Percentiles rank a stretch among this genome's conserved stretches.
Conservation (phyloP, 2,329 filamentous ascomycete species). For the Hirsutella minnesotensis region DNA sequence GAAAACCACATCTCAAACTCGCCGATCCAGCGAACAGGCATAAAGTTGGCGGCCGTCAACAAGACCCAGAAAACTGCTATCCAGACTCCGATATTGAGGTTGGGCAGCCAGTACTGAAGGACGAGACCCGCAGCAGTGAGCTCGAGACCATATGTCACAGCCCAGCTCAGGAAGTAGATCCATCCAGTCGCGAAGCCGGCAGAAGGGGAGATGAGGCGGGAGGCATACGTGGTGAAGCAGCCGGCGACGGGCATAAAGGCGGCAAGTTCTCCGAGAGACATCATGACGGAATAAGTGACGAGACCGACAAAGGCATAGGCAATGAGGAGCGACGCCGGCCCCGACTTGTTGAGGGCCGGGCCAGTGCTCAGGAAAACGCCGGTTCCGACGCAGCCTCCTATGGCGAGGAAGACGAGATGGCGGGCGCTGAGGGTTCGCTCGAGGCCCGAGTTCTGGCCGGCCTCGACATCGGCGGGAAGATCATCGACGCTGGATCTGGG, state of each 20-base stretch:
- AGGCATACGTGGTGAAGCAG: constrained; percentile 65
- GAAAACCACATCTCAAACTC: constrained; percentile 73
- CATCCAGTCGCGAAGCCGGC: constrained; percentile 70
- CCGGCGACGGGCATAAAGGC: constrained; percentile 67
- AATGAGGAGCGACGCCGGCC: constrained; percentile 55
- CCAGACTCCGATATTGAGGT: constrained; percentile 56
- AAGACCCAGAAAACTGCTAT: constrained; percentile 63
- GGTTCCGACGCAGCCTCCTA: constrained; percentile 56
- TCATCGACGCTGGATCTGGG: too few species aligned
- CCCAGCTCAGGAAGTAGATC: constrained; percentile 76
- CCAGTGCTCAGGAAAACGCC: constrained; percentile 62
- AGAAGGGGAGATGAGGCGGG: constrained; percentile 61
- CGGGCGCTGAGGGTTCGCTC: constrained; percentile 24
- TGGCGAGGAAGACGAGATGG: constrained; percentile 38
- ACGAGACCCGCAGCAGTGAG: constrained; percentile 62
- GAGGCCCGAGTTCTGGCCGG: constrained; percentile 18
- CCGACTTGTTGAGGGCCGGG: constrained; percentile 46
- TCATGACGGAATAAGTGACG: constrained; percentile 68
- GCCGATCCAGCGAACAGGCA: constrained; percentile 62
- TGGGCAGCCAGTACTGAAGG: constrained; percentile 60
- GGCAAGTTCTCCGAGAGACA: constrained; percentile 58
- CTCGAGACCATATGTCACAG: constrained; percentile 61
- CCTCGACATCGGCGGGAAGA: constrained; percentile 19
- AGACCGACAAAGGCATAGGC: constrained; percentile 59
- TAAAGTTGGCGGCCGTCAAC: constrained; percentile 57